Conservation (phyloP, 2,329 filamentous ascomycete species). For the Ustulina deusta region DNA sequence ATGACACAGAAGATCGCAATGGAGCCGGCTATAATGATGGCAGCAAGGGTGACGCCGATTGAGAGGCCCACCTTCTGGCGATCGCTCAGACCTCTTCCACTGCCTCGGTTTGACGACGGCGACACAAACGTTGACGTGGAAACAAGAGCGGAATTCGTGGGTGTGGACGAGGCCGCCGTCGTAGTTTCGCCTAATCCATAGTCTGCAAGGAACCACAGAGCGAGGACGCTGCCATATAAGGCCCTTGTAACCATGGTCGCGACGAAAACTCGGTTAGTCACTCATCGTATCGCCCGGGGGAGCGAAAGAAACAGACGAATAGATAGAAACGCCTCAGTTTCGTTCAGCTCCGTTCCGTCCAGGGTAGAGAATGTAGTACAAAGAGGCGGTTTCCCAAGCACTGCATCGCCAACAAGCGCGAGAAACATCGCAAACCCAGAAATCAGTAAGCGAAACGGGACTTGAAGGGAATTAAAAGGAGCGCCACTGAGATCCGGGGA, state of each 20-base stretch:
- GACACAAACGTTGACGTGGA: constrained; percentile 25
- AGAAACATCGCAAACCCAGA: constrained; percentile 1
- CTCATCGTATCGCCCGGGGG: constrained; percentile 30
- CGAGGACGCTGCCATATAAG: constrained; percentile 19
- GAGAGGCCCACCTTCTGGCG: constrained; percentile 32
- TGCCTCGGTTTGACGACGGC: constrained; percentile 6
- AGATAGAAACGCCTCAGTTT: neutral
- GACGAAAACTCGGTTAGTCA: constrained; percentile 25
- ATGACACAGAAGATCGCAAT: constrained; percentile 33
- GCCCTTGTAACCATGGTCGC: constrained; percentile 33
- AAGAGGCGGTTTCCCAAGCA: constrained; percentile 8
- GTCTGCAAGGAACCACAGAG: constrained; percentile 31
- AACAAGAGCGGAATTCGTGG: constrained; percentile 7
- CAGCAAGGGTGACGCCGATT: constrained; percentile 33
- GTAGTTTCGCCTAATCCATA: constrained; percentile 20
- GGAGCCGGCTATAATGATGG: constrained; percentile 28
- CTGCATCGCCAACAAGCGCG: constrained; percentile 21
- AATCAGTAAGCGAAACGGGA: constrained; percentile 18
- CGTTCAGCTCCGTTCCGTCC: constrained; percentile 15
- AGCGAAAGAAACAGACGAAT: neutral
- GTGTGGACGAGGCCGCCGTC: neutral
- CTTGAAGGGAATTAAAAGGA: constrained; percentile 9
- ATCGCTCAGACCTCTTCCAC: constrained; percentile 22
- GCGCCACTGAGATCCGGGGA: constrained; percentile 12
- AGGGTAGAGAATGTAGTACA: constrained; percentile 10